Evolutionary conservation across 1,284 basidiomycete genomes (phyloP).

Genomic region (Cryptococcus amylolentus): DNA sequence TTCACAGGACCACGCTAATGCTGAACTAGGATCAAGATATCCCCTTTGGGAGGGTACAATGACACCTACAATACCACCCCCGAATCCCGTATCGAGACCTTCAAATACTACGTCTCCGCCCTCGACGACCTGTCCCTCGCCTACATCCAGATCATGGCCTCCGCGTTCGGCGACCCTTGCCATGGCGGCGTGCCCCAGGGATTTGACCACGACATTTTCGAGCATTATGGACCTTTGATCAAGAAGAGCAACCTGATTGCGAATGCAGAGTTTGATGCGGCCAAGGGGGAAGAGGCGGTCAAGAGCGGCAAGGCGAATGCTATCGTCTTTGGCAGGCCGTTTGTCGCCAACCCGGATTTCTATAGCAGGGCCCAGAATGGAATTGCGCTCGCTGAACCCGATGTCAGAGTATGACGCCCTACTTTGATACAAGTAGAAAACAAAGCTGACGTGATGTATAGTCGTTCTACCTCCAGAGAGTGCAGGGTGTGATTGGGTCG

Average conservation of each 20-base stretch:
- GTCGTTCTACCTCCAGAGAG: not conserved
- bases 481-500: not conserved
- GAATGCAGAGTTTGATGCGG: conserved; percentile 52
- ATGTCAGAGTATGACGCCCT: not conserved
- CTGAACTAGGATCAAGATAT: conserved; percentile 26
- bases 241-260: conserved; percentile 48
- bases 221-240: conserved; percentile 18
- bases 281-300: conserved; percentile 26
- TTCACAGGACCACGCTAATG: conserved; percentile 52
- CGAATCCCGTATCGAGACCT: conserved; percentile 9
- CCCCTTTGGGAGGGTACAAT: conserved; percentile 17
- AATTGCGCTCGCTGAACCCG: not conserved
- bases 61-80: conserved; percentile 10
- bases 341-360: conserved; percentile 42
- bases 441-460: not conserved
- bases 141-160: conserved; percentile 56
- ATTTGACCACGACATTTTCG: conserved; percentile 12
- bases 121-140: conserved; percentile 38
- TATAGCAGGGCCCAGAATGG: conserved; percentile 6
- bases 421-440: not conserved
- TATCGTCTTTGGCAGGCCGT: conserved; percentile 55
- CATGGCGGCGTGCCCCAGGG: conserved; percentile 11
- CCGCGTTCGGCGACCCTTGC: conserved; percentile 15
- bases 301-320: conserved; percentile 46
- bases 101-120: conserved; percentile 12